These are phyloP conservation scores for Candida buenavistaensis DNA, from an alignment of 1,139 yeast species.

Conservation along the genomic window DNA sequence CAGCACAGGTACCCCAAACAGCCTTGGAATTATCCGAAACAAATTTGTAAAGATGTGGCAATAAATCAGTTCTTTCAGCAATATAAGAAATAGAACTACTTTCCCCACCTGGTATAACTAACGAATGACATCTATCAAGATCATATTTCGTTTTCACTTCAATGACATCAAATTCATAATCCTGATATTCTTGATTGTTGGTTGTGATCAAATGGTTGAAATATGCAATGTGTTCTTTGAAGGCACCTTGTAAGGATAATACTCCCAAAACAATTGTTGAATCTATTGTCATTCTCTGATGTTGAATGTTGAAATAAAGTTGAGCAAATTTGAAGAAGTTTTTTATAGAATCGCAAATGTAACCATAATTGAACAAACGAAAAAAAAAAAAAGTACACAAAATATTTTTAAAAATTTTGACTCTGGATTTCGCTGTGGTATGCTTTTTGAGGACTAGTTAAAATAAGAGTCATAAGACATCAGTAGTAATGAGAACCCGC, in stretches of 20 bases:
- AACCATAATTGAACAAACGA: too few relatives aligned
- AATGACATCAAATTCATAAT: slow-evolving; percentile 28
- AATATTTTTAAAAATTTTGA: too few relatives aligned
- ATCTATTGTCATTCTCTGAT: slow-evolving; percentile 15
- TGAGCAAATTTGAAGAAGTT: too few relatives aligned
- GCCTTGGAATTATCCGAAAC: slow-evolving; percentile 51
- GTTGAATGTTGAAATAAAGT: too few relatives aligned
- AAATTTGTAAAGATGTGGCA: slow-evolving; percentile 54
- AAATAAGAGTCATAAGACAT: too few relatives aligned
- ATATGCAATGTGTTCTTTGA: slow-evolving; percentile 65
- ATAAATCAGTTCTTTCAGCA: slow-evolving; percentile 63
- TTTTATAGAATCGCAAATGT: too few relatives aligned
- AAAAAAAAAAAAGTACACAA: too few relatives aligned
- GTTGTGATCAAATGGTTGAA: slow-evolving; percentile 38
- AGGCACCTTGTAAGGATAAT: slow-evolving; percentile 81
- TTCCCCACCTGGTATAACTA: slow-evolving; percentile 83
- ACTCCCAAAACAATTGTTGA: slow-evolving; percentile 54
- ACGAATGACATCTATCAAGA: slow-evolving; percentile 52
- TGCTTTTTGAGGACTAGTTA: too few relatives aligned
- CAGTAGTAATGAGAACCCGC: too few relatives aligned
- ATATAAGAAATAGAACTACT: slow-evolving; percentile 74
- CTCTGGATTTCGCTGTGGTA: too few relatives aligned
- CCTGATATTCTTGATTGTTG: slow-evolving; percentile 17
- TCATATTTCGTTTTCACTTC: slow-evolving; percentile 58
- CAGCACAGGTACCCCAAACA: slow-evolving; percentile 90